Conservation (phyloP, 164 flowering plant species). For the Aristolochia contorta region DNA sequence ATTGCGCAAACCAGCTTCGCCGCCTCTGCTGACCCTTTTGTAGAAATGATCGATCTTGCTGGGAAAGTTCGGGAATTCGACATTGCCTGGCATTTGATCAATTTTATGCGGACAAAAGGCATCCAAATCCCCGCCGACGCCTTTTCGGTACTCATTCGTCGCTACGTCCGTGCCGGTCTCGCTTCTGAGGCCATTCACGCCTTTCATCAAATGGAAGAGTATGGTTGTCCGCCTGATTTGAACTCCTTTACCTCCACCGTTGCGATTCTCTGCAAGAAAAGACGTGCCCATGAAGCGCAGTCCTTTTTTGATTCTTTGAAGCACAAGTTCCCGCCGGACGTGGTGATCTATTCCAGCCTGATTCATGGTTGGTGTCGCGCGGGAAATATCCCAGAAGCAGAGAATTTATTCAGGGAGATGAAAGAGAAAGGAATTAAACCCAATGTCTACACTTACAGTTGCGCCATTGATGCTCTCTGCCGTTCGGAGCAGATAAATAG, state of each 20-base stretch:
- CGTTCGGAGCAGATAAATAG: slow-evolving; percentile 71
- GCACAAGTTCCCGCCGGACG: slow-evolving; percentile 63
- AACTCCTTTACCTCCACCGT: slow-evolving; percentile 52
- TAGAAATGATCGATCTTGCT: slow-evolving; percentile 67
- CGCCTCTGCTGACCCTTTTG: slow-evolving; percentile 33
- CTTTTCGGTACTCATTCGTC: slow-evolving; percentile 49
- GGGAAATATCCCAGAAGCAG: slow-evolving; percentile 60
- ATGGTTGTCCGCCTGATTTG: slow-evolving; percentile 54
- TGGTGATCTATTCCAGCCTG: slow-evolving; percentile 68
- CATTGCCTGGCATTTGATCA: slow-evolving; percentile 66
- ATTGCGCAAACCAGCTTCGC: slow-evolving; percentile 15
- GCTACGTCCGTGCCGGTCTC: slow-evolving; percentile 79
- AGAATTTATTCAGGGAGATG: slow-evolving; percentile 78
- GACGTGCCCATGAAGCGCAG: slow-evolving; percentile 78
- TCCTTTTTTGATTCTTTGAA: slow-evolving; percentile 65
- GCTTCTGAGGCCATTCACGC: slow-evolving; percentile 78
- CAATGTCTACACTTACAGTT: slow-evolving; percentile 73
- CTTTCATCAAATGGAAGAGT: slow-evolving; percentile 86
- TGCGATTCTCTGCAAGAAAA: slow-evolving; percentile 50
- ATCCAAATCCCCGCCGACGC: slow-evolving; percentile 42
- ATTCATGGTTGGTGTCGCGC: slow-evolving; percentile 91
- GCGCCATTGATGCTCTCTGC: slow-evolving; percentile 81
- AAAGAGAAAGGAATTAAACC: slow-evolving; percentile 58
- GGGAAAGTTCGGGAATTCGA: slow-evolving; percentile 76
- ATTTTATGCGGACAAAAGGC: slow-evolving; percentile 38